Evolutionary conservation across 176 grass and related monocot genomes (phyloP).

Genomic region (Saccharum officinarum): DNA sequence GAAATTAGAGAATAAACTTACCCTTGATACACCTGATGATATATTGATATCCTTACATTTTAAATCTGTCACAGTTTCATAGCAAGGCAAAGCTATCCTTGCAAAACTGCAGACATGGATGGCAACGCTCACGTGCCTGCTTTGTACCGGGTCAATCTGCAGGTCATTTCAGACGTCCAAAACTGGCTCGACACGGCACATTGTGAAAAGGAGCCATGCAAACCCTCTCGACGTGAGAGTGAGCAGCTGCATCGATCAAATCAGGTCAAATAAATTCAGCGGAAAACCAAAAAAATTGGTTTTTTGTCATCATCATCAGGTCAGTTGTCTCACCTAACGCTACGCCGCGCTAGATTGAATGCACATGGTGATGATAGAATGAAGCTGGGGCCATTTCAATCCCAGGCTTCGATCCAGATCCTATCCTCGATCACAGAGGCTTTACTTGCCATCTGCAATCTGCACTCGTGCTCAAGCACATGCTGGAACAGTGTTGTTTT

Average conservation of each 20-base stretch:
- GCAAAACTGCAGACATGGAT: background rate
- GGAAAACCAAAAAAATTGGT: background rate
- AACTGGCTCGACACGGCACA: conserved; percentile 40
- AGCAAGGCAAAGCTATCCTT: background rate
- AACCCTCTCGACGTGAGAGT: background rate
- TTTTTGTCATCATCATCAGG: conserved; percentile 43
- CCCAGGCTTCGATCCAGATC: conserved; percentile 33
- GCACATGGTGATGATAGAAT: conserved; percentile 27
- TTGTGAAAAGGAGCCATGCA: conserved; percentile 14
- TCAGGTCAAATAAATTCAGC: conserved; percentile 10
- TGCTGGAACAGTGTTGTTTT: conserved; percentile 39
- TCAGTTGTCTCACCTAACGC: conserved; percentile 43
- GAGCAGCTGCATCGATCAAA: conserved; percentile 8
- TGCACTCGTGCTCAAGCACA: conserved; percentile 36
- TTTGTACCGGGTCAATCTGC: background rate
- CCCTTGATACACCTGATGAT: background rate
- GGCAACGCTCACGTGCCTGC: background rate
- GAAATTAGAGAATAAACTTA: background rate
- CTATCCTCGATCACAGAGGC: background rate
- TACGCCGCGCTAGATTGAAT: conserved; percentile 13
- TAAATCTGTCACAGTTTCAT: background rate
- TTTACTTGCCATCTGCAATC: conserved; percentile 23
- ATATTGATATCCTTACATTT: background rate
- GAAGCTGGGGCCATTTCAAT: conserved; percentile 37
- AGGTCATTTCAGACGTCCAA: conserved; percentile 26